Conservation (phyloP, 495 filamentous ascomycete genomes). For the Daldinia concentrica region DNA sequence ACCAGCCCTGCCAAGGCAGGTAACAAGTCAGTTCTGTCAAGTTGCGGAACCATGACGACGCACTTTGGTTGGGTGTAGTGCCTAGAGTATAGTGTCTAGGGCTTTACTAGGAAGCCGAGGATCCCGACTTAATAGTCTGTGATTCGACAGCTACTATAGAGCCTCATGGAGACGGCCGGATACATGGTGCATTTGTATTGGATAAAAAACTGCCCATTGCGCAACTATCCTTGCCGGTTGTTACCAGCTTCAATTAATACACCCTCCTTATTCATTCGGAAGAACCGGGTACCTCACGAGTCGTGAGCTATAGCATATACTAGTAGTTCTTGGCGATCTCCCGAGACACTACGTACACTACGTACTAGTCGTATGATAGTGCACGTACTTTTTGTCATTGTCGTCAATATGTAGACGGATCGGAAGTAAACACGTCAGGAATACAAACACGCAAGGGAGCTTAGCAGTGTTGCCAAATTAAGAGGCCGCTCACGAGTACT, state of each 20-base stretch:
- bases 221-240: constrained; percentile 19
- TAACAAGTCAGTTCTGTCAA: constrained; percentile 14
- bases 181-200: constrained; percentile 24
- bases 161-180: constrained; percentile 21
- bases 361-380: not conserved
- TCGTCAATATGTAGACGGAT: not conserved
- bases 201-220: constrained; percentile 21
- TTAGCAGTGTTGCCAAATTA: constrained; percentile 10
- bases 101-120: not conserved
- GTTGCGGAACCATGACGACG: constrained; percentile 32
- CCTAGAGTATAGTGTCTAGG: constrained; percentile 8
- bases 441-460: constrained; percentile 23
- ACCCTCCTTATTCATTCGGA: constrained; percentile 13
- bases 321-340: constrained; percentile 25
- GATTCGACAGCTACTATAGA: not conserved
- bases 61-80: constrained; percentile 9
- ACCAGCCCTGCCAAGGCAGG: constrained; percentile 19
- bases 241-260: not conserved
- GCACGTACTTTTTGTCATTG: not conserved
- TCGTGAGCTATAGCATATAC: constrained; percentile 3
- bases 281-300: constrained; percentile 14
- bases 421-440: constrained; percentile 5
- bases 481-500: not conserved
- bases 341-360: constrained; percentile 16
- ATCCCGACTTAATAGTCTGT: constrained; percentile 6